Evolutionary conservation across 2,329 filamentous ascomycete species (phyloP), one percentile per base, ranked within the genome.

Genomic region (Dactylellina haptotyla): DNA sequence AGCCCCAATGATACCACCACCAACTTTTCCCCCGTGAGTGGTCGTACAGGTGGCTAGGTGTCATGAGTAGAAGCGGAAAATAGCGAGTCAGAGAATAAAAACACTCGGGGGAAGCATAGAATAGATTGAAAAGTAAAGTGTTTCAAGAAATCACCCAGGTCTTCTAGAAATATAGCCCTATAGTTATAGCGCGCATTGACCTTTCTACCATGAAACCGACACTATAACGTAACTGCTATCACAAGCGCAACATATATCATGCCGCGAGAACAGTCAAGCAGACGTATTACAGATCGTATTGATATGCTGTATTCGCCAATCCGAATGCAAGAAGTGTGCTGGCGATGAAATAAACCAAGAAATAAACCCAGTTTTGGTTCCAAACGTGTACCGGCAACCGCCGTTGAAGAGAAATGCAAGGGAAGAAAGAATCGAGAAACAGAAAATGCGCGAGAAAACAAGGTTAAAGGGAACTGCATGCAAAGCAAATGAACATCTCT

Each of bases 11-110:
- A 51, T 51, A 18, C 9, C 43, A 63, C 53, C 28, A 72, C 67
- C 67, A 65, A 56, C 51, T 23, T 41, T 41, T n/a, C n/a, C 32
- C 25, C 23, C 32, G 14, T 20, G 16, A 28, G 8, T 26, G 62
- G 67, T 72, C n/a, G 59, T 54, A 65, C 67, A 72, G 51, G 48
- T 51, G 43, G 53, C 58, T 57, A 71, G 16, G 54, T 58, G 51
- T 37, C 59, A 65, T 51, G 39, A 65, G 39, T 41, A 32, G 56
- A 26, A 48, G 51, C 5, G 18, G 41, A 32, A 63, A 62, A 48
- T 37, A 51, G 43, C 59, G 48, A 62, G 16, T 28, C 9, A 39
- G 3, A 4, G 8, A 20, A 23, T n/a, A 20, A 59, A 37, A 10
- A 30, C 41, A 45, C 34, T 41, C 16, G 45, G 41, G 46, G 61